Conservation (phyloP, 176 grass and related monocot genomes). For the Dactylis glomerata region DNA sequence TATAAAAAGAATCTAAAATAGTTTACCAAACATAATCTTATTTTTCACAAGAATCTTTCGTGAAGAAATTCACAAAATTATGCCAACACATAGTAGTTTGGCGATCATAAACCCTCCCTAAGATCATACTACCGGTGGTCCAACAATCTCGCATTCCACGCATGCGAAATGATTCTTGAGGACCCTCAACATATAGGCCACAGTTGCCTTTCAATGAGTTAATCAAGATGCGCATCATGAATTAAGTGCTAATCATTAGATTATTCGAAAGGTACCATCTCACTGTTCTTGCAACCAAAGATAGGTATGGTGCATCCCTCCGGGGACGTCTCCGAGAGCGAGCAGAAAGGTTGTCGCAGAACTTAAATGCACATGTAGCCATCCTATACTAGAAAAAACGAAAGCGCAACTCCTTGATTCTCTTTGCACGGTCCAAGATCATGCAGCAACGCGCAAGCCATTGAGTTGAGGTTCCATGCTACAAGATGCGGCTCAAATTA, state of each 20-base stretch:
- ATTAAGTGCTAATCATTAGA: constrained; percentile 44
- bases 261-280: constrained; percentile 32
- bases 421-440: constrained; percentile 17
- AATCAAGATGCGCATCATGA: constrained; percentile 43
- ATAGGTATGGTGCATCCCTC: constrained; percentile 17
- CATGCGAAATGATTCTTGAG: constrained; percentile 26
- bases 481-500: background rate
- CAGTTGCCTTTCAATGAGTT: constrained; percentile 34
- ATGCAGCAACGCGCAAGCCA: background rate
- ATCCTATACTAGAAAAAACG: background rate
- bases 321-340: background rate
- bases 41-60: too few relatives aligned
- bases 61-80: too few relatives aligned
- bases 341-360: constrained; percentile 9
- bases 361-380: background rate
- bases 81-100: too few relatives aligned
- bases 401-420: constrained; percentile 36
- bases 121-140: too few relatives aligned
- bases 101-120: too few relatives aligned
- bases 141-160: background rate
- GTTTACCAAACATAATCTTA: too few relatives aligned
- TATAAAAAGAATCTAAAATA: too few relatives aligned
- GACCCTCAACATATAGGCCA: constrained; percentile 7
- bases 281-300: constrained; percentile 7
- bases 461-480: background rate